Percentiles rank a stretch among this genome's conserved stretches.
Conservation (phyloP, 2,329 filamentous ascomycete genomes). For the Ophiosphaerella korrae region DNA sequence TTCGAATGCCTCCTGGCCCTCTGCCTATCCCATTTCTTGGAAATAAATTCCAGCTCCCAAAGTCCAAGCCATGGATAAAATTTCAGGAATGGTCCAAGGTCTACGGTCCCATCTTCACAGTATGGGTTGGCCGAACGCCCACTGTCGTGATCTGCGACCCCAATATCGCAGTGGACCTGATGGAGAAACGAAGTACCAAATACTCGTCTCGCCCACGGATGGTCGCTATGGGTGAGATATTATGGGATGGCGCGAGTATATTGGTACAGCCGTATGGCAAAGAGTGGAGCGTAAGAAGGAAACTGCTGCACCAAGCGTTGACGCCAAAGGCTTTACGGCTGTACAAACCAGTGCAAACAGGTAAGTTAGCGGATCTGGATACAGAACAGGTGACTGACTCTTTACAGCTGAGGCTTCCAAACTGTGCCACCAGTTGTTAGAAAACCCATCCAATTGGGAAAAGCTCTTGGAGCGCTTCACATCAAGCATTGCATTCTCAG, state of each 20-base stretch:
- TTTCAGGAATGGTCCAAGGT: constrained; percentile 52
- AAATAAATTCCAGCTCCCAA: constrained; percentile 41
- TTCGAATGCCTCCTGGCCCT: constrained; percentile 55
- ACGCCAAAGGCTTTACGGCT: constrained; percentile 51
- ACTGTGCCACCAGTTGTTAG: constrained; percentile 51
- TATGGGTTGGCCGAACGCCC: constrained; percentile 55
- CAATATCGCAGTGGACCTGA: constrained; percentile 50
- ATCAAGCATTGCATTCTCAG: constrained; percentile 56
- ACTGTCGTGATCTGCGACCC: constrained; percentile 55
- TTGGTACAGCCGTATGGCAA: constrained; percentile 57
- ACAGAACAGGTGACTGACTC: too few relatives aligned
- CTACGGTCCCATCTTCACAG: constrained; percentile 56
- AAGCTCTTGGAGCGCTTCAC: constrained; percentile 56
- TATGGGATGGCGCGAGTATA: constrained; percentile 52
- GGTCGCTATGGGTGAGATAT: constrained; percentile 53
- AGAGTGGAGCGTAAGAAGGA: constrained; percentile 52
- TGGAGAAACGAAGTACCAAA: constrained; percentile 54
- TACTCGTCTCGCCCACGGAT: constrained; percentile 54
- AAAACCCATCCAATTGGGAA: constrained; percentile 50
- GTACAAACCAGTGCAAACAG: constrained; percentile 56
- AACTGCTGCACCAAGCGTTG: constrained; percentile 48
- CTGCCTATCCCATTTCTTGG: constrained; percentile 54
- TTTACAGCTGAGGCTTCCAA: constrained; percentile 51
- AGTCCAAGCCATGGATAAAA: constrained; percentile 42
- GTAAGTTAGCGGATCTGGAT: too few relatives aligned